phyloP scores from a whole-genome alignment of 2,329 filamentous ascomycete species.

The Xylaria polymorpha region DNA sequence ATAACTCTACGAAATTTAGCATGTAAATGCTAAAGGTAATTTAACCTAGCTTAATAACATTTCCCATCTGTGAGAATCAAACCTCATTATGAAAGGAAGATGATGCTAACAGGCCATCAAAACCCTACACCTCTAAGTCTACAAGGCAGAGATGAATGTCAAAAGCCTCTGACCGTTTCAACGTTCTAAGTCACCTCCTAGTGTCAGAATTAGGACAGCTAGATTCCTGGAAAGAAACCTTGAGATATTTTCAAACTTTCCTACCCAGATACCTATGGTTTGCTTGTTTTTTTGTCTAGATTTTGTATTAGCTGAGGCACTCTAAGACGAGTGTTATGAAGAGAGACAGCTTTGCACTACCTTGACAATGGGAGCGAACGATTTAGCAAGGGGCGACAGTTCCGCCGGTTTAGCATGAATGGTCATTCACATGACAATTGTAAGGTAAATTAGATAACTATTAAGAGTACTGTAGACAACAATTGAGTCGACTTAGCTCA shows the following conservation, averaged over 20 bases:
- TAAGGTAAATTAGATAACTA: neutral
- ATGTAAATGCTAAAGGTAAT: neutral
- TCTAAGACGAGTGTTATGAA: neutral
- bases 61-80: neutral
- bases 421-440: neutral
- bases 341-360: conserved; percentile 16
- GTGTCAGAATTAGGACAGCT: neutral
- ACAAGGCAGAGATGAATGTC: neutral
- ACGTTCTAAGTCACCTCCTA: neutral
- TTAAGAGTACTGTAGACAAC: neutral
- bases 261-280: neutral
- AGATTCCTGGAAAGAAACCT: neutral
- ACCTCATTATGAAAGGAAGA: neutral
- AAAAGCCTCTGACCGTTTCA: neutral
- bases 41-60: neutral
- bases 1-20: neutral
- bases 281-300: conserved; percentile 3
- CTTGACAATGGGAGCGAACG: neutral
- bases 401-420: no score
- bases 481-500: neutral
- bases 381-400: neutral
- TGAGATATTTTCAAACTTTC: neutral
- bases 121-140: no score
- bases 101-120: neutral
- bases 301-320: neutral